Conservation (phyloP, 169 alveolate genomes). For the Plasmodium fragile region DNA sequence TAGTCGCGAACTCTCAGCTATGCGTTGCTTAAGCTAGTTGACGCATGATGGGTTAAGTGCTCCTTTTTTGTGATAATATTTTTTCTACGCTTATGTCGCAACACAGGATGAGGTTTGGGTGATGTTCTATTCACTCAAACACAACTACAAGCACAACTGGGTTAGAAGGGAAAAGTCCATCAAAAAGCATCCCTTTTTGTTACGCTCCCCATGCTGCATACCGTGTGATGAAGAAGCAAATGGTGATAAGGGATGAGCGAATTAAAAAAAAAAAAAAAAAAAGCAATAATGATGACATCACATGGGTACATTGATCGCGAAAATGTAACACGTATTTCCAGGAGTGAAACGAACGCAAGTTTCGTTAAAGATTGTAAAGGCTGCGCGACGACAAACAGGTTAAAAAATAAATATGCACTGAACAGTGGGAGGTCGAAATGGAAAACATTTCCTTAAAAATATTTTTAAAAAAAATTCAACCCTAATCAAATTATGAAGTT, state of each 20-base stretch:
- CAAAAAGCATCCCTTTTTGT: neutral
- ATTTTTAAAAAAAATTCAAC: neutral
- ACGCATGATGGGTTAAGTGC: neutral
- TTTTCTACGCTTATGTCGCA: neutral
- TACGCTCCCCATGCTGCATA: neutral
- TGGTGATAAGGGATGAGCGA: neutral
- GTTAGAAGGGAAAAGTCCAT: neutral
- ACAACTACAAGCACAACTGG: neutral
- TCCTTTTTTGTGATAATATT: neutral
- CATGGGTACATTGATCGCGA: neutral
- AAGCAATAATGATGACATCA: neutral
- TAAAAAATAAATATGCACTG: neutral
- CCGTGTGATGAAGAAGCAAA: neutral
- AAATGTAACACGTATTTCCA: neutral
- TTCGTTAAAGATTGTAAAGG: neutral
- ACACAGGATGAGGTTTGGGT: neutral
- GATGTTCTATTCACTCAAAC: neutral
- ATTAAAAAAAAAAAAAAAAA: neutral
- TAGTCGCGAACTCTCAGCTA: neutral
- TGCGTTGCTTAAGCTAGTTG: neutral
- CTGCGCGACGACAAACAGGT: neutral
- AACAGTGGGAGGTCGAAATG: neutral
- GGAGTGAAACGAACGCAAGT: neutral
- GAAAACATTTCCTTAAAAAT: neutral
- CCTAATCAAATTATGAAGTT: neutral